phyloP scores from a whole-genome alignment of 345 rosid species.

The Populus davidiana region DNA sequence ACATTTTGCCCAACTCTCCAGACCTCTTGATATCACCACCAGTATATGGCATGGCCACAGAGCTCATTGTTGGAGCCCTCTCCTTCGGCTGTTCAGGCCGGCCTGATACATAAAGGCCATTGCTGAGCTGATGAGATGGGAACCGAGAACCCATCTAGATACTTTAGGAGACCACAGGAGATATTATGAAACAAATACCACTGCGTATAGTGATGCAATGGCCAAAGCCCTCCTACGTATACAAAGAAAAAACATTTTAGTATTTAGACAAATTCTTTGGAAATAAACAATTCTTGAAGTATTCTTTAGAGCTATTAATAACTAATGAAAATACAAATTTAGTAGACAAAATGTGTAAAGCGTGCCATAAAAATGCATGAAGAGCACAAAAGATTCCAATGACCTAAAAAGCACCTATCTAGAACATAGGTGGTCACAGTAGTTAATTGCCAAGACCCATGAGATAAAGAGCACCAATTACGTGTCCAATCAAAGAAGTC shows the following conservation, averaged over 20 bases:
- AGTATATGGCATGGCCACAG: conserved; percentile 87
- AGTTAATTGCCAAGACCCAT: neutral
- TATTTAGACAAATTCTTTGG: conserved; percentile 3
- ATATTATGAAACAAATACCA: conserved; percentile 9
- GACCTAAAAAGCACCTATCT: neutral
- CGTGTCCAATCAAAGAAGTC: neutral
- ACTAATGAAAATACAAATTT: neutral
- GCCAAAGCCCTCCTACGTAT: conserved; percentile 34
- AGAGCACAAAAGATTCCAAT: neutral
- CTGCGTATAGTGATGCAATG: conserved; percentile 11
- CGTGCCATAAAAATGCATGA: neutral
- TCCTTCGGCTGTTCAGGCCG: conserved; percentile 91
- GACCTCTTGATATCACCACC: conserved; percentile 94
- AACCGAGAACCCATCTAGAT: conserved; percentile 76
- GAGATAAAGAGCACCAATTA: neutral
- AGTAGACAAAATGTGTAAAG: neutral
- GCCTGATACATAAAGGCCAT: conserved; percentile 90
- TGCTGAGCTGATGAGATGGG: conserved; percentile 89
- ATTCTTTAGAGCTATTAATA: neutral
- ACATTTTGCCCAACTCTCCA: conserved; percentile 95
- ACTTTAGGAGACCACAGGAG: conserved; percentile 13
- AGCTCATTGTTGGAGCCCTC: conserved; percentile 80
- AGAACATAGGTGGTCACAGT: neutral
- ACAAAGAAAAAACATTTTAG: conserved; percentile 1
- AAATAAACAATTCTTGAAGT: neutral